Evolutionary conservation across 2,329 filamentous ascomycete species (phyloP), one percentile per base, ranked within the genome.

Genomic region (Colletotrichum sp.): DNA sequence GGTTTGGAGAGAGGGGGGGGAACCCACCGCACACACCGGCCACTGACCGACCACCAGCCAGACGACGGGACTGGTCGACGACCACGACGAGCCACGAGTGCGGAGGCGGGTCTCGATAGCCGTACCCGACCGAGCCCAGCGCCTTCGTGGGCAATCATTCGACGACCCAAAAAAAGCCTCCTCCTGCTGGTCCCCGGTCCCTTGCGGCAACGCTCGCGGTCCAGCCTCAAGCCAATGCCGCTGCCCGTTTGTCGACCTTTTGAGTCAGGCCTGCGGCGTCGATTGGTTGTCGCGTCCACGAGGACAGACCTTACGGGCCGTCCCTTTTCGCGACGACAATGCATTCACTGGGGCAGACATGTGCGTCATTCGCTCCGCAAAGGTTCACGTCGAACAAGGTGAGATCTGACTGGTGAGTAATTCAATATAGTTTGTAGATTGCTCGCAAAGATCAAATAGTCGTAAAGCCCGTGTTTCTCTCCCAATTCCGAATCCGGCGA

Each of bases 401-500:
- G n/a, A 27, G 1, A 12, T 39, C n/a, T 25, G 22, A 65, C n/a
- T 19, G 1, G 22, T 12, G n/a, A 12, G 9, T 30, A 52, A 19
- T 25, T 63, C 29, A 63, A 32, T 27, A 22, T 19, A 27, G 19
- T 34, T 25, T 59, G 29, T 62, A 62, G 27, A 34, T 62, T 62
- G 59, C 25, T 62, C 25, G 59, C 29, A 59, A 15, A 68, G 36
- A 63, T 63, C 36, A 52, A 32, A 30, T 36, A 32, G 57, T 73
- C 39, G 8, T 34, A 63, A 63, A 64, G 44, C 49, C 39, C 61
- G 52, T 72, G 32, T 77, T 72, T 73, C 65, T 70, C 59, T 65
- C 67, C 63, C 66, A 81, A 79, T 86, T 86, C 86, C 85, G 81
- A 79, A 86, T 86, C 86, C 85, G 84, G 86, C 81, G 84, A 83